Evolutionary conservation across 345 rosid genomes (phyloP).

Genomic region (Orychophragmus violaceus): DNA sequence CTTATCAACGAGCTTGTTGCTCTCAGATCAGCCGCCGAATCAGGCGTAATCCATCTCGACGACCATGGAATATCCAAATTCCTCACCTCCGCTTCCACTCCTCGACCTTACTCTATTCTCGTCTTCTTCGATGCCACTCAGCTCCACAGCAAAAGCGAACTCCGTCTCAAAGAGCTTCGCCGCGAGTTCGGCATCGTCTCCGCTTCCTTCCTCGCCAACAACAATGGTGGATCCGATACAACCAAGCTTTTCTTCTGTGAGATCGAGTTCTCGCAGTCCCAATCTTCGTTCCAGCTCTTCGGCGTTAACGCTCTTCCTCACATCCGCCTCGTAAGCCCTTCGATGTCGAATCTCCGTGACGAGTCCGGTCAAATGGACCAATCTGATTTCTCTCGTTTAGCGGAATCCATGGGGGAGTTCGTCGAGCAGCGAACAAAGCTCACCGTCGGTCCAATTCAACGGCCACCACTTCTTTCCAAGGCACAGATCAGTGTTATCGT

Average conservation of each 20-base stretch:
- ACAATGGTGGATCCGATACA: slow-evolving; percentile 36
- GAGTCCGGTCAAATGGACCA: slow-evolving; percentile 75
- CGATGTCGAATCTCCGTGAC: slow-evolving; percentile 43
- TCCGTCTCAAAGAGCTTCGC: slow-evolving; percentile 60
- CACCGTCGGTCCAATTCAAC: slow-evolving; percentile 59
- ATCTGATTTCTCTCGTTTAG: slow-evolving; percentile 58
- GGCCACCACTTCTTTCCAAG: slow-evolving; percentile 58
- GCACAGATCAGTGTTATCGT: slow-evolving; percentile 35
- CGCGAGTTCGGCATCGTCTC: slow-evolving; percentile 67
- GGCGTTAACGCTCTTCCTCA: slow-evolving; percentile 93
- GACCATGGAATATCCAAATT: slow-evolving; percentile 74
- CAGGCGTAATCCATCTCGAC: slow-evolving; percentile 73
- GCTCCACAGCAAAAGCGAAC: slow-evolving; percentile 55
- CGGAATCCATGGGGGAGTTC: slow-evolving; percentile 79
- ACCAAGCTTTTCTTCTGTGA: slow-evolving; percentile 75
- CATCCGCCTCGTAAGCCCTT: slow-evolving; percentile 63
- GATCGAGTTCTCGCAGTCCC: slow-evolving; percentile 66
- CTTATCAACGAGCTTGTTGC: slow-evolving; percentile 49
- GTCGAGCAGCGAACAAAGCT: slow-evolving; percentile 55
- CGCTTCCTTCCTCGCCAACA: slow-evolving; percentile 64
- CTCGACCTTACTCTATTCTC: slow-evolving; percentile 69
- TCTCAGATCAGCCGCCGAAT: slow-evolving; percentile 55
- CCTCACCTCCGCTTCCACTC: slow-evolving; percentile 57
- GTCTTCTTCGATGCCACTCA: slow-evolving; percentile 87
- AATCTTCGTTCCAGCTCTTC: slow-evolving; percentile 59